Evolutionary conservation across 78 protist species (phyloP).

Genomic region (Dictyostelium purpureum): DNA sequence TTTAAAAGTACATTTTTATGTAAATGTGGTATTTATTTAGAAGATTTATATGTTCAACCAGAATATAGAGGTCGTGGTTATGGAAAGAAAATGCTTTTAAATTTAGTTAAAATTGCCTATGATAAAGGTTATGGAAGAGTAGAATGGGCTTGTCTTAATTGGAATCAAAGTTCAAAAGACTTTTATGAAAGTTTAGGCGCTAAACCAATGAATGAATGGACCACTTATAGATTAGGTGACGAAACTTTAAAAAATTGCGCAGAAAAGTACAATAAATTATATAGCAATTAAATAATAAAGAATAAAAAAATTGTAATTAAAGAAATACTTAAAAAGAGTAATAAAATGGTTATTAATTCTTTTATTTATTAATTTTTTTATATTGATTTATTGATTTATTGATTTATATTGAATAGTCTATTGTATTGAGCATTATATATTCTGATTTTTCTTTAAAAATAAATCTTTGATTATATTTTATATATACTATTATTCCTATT

Average conservation of each 20-base stretch:
- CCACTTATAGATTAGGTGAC: slow-evolving; percentile 33
- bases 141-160: slow-evolving; percentile 60
- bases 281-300: background rate
- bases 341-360: background rate
- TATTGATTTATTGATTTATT: no score
- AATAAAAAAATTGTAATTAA: background rate
- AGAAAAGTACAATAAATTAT: background rate
- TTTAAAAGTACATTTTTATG: background rate
- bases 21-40: slow-evolving; percentile 50
- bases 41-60: slow-evolving; percentile 61
- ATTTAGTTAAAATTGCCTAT: slow-evolving; percentile 20
- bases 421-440: no score
- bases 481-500: no score
- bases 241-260: slow-evolving; percentile 13
- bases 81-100: slow-evolving; percentile 57
- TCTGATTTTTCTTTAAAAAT: no score
- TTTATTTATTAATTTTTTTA: no score
- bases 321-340: background rate
- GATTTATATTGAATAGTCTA: no score
- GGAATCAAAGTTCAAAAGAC: slow-evolving; percentile 51
- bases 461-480: no score
- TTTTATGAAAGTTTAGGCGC: slow-evolving; percentile 70
- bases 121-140: slow-evolving; percentile 56
- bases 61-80: slow-evolving; percentile 35
- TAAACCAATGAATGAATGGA: slow-evolving; percentile 33